Conservation (phyloP, 768 basidiomycete genomes). For the Russula dissimulans region DNA sequence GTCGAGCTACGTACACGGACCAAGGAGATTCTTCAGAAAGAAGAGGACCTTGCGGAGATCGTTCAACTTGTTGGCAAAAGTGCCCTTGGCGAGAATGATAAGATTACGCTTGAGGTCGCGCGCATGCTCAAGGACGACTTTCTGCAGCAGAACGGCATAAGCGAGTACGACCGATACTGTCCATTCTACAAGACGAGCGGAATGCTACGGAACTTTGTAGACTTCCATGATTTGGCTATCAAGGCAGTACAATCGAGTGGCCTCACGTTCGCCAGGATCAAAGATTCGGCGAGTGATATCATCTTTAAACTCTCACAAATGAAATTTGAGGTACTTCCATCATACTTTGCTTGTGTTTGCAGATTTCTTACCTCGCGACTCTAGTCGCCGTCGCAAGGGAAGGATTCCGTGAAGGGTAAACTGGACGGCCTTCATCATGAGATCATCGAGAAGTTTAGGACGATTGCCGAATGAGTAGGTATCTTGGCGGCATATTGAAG, state of each 20-base stretch:
- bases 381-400: slow-evolving; percentile 85
- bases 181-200: slow-evolving; percentile 98
- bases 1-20: slow-evolving; percentile 85
- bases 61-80: slow-evolving; percentile 99
- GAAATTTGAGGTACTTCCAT: slow-evolving; percentile 82
- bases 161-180: slow-evolving; percentile 93
- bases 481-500: neutral
- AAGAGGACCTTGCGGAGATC: slow-evolving; percentile 96
- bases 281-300: slow-evolving; percentile 76
- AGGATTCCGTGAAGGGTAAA: slow-evolving; percentile 74
- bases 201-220: slow-evolving; percentile 92
- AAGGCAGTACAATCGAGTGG: slow-evolving; percentile 78
- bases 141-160: slow-evolving; percentile 97
- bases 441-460: slow-evolving; percentile 89
- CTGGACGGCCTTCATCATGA: slow-evolving; percentile 73
- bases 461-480: slow-evolving; percentile 57
- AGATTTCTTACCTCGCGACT: slow-evolving; percentile 1
- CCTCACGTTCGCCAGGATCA: slow-evolving; percentile 77
- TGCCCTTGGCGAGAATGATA: slow-evolving; percentile 93
- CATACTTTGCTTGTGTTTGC: neutral
- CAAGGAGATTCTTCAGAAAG: slow-evolving; percentile 97
- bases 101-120: slow-evolving; percentile 96
- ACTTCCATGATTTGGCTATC: slow-evolving; percentile 86
- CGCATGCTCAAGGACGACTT: slow-evolving; percentile 97
- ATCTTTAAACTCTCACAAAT: slow-evolving; percentile 98